Base-by-base conservation (phyloP, 331 rosid genomes). In the Acacia concinna region DNA sequence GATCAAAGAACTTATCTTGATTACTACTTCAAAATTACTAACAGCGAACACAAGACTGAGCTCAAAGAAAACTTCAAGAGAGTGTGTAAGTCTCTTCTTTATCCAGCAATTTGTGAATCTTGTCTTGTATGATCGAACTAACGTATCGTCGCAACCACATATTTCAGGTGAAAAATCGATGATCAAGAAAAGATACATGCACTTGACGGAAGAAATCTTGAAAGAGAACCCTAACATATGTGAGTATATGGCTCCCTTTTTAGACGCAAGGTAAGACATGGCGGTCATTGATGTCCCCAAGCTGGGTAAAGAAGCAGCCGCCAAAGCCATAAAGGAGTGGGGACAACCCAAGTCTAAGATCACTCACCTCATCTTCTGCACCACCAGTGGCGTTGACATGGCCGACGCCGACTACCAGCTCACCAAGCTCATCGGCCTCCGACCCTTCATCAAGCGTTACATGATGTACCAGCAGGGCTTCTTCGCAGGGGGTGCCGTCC, bases 61-160 rank as follows among this genome's bases (percentile, higher is more conserved):
- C 89, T 87, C 51, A 89, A 89, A 23, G 87, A 89, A 44, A 89
- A 89, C 14, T 87, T 89, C 79, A 75, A 87, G 83, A 88, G 90
- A 68, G 87, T 89, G 81, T 89, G 90, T 89, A 78, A 77, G 92
- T 27, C 68, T 62, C 40, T n/a, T n/a, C n/a, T n/a, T n/a, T n/a
- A n/a, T n/a, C n/a, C n/a, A n/a, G n/a, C n/a, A n/a, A n/a, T n/a
- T n/a, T n/a, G n/a, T n/a, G n/a, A n/a, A n/a, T n/a, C n/a, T n/a
- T n/a, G n/a, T n/a, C n/a, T n/a, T n/a, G n/a, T n/a, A n/a, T 21
- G 13, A 54, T 23, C 4, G 31, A 56, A 56, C 14, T 10, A 9
- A 23, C 31, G 3, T 52, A 9, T 2, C 60, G 2, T 8, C 0
- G 14, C 4, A 0, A 5, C 5, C 25, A 37, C 44, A 10, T 38